Base-by-base conservation (phyloP, 2,329 filamentous ascomycete species). In the Dryadomyces quercivorus region DNA sequence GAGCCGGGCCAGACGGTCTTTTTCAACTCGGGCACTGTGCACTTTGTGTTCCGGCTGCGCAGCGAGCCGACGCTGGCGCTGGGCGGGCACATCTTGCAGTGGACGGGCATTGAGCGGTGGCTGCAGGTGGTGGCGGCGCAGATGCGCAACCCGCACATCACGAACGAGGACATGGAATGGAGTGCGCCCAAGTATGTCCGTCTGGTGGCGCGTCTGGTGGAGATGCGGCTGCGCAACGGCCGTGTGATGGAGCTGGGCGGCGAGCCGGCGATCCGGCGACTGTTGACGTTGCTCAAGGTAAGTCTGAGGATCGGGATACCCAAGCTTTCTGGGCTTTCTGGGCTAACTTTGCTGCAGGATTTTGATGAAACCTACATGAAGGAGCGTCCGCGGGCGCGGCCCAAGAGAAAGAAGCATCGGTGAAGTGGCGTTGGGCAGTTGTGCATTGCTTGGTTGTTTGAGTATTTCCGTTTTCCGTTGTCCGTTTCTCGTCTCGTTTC, bases 1-100 rank as follows among this genome's bases (percentile, higher is more conserved):
- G 61, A 62, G 51, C 65, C 65, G 1, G 67, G 65, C 9, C 64
- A 69, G 61, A 65, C 66, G 2, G 61, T 69, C 12, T 68, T 65
- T 52, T 68, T 69, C 54, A 55, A 59, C 42, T 63, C 64, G 18
- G 66, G 66, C 52, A 68, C 64, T 7, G 64, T 69, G 47, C 65
- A 69, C 57, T 65, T 65, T 52, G 65, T 69, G 2, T 68, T 68
- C 51, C 62, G 65, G 45, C 52, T 60, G 48, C 60, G 60, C 26
- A 48, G 50, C 15, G 53, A 56, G 48, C 61, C 64, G 53, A 68
- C 66, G 18, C 58, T 68, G 9, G 66, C 65, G 13, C 60, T 67
- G 18, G 64, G 66, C 43, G 66, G 66, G 8, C 65, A 69, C 53
- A 56, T 67, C 8, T 58, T 68, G 51, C 65, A 67, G 57, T 69